phyloP scores from a whole-genome alignment of 495 filamentous ascomycete species.

The Penicillium odoratum region DNA sequence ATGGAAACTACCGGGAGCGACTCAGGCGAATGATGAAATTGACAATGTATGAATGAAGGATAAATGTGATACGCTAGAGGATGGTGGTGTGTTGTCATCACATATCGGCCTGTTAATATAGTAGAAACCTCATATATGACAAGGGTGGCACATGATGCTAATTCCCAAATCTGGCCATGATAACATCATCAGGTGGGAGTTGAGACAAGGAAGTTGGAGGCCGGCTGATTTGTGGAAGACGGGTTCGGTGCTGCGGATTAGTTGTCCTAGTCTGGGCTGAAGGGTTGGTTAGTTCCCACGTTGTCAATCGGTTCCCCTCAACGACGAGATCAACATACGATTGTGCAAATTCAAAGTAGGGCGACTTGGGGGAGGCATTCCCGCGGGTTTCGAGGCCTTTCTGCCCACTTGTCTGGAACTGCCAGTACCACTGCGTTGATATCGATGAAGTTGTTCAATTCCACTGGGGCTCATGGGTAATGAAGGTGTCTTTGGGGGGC shows the following conservation, averaged over 20 bases:
- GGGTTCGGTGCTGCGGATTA: conserved; percentile 30
- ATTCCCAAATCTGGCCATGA: conserved; percentile 24
- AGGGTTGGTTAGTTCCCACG: not conserved
- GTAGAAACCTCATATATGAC: not conserved
- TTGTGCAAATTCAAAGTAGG: conserved; percentile 19
- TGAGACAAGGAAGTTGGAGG: conserved; percentile 14
- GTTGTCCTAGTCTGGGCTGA: conserved; percentile 3
- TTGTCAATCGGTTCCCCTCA: not conserved
- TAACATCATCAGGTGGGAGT: conserved; percentile 22
- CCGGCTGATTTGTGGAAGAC: conserved; percentile 20
- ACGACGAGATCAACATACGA: conserved; percentile 18
- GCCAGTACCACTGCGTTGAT: conserved; percentile 51
- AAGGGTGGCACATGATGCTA: not conserved
- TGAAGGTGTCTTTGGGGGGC: conserved; percentile 28
- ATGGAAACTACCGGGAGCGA: too few species aligned
- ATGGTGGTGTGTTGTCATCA: not conserved
- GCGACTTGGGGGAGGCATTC: conserved; percentile 32
- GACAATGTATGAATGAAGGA: too few species aligned
- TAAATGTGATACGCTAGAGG: not conserved
- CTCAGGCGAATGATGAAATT: too few species aligned
- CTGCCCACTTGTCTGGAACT: conserved; percentile 35
- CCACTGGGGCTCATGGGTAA: conserved; percentile 38
- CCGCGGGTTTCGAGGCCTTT: conserved; percentile 11
- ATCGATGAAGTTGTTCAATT: conserved; percentile 44
- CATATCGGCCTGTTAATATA: not conserved